Base-by-base conservation (phyloP, 805 yeast genomes). In the Candida peoriensis region DNA sequence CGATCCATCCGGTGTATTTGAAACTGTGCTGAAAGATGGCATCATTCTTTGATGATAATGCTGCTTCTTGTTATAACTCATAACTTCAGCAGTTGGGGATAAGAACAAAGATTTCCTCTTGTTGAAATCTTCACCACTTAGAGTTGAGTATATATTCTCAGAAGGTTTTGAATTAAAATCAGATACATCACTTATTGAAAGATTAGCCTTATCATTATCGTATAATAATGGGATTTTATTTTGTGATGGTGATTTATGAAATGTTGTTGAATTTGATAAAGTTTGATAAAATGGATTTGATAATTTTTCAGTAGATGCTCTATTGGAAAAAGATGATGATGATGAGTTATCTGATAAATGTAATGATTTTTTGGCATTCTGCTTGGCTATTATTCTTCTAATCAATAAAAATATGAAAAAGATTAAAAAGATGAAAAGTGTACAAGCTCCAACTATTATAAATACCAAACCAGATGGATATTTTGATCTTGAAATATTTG, bases 381-480 rank as follows among this genome's bases (percentile, higher is more conserved):
- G 63, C 19, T 71, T 70, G 5, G 86, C 76, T 11, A 60, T 49
- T 21, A 68, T 42, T 11, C 74, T 70, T 27, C 67, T 61, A 17
- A 72, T 54, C 16, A 71, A 48, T 45, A 80, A 74, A 72, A 81
- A 78, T 11, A 66, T 43, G 9, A 72, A 43, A 25, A 81, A 64
- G 1, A 66, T 68, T 4, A 79, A 42, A 15, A 78, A 57, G 4
- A 82, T 60, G 24, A 75, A 77, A 0, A 79, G 84, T 5, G 79
- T 75, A 24, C 79, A 66, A 9, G 81, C 65, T 2, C 94, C 95
- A 28, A 85, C 81, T 0, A 84, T 81, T 33, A 87, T 86, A 59
- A 85, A 86, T 3, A 87, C 88, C 1, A 93, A 81, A 2, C 95
- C 95, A 30, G 74, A 68, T 1, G 88, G 85, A 30, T 68, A 64